phyloP scores from a whole-genome alignment of 305 asterid genomes.

The Fraxinus velutina region DNA sequence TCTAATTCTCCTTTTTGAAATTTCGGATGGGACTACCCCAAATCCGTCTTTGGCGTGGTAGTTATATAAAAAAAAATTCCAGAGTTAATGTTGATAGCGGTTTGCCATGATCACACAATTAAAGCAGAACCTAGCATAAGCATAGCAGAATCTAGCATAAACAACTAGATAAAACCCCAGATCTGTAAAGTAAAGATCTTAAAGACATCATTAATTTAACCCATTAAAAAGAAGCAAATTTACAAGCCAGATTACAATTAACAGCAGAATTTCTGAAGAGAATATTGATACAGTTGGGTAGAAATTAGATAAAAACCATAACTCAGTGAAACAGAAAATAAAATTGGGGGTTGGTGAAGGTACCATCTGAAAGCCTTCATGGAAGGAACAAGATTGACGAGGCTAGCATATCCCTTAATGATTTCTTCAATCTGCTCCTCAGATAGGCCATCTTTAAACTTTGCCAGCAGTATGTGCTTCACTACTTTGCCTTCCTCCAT shows the following conservation, averaged over 20 bases:
- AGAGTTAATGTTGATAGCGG: neutral
- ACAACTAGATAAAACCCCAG: neutral
- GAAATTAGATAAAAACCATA: neutral
- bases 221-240: neutral
- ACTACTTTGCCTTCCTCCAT: slow-evolving; percentile 48
- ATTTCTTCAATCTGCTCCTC: slow-evolving; percentile 50
- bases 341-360: neutral
- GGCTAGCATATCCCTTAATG: slow-evolving; percentile 65
- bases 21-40: no score
- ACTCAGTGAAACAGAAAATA: neutral
- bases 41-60: no score
- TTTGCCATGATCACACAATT: neutral
- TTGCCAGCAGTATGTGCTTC: slow-evolving; percentile 67
- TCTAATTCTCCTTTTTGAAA: neutral
- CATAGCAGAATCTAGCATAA: neutral
- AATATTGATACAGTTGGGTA: neutral
- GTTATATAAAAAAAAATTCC: no score
- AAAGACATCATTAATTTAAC: neutral
- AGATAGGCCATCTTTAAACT: slow-evolving; percentile 64
- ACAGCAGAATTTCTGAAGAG: neutral
- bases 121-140: neutral
- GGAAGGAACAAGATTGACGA: slow-evolving; percentile 62
- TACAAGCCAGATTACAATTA: neutral
- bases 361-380: slow-evolving; percentile 72
- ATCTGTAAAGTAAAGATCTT: neutral